phyloP scores from a whole-genome alignment of 345 rosid species.

The Anacardium occidentale region DNA sequence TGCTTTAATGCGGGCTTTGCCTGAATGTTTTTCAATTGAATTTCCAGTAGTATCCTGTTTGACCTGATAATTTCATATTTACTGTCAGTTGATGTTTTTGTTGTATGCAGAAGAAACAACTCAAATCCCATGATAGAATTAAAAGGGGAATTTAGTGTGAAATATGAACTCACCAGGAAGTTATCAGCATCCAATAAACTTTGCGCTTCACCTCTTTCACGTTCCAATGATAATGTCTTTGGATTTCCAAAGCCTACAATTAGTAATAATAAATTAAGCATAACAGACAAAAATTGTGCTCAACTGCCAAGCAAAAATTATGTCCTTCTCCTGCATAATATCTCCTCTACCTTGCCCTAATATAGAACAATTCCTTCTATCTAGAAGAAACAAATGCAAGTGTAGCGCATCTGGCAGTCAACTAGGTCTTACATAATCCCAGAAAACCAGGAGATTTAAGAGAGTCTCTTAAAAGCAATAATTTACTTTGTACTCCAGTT shows the following conservation, averaged over 20 bases:
- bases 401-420: not conserved
- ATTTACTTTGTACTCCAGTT: not conserved
- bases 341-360: not conserved
- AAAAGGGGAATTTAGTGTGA: not conserved
- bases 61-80: slow-evolving; percentile 20
- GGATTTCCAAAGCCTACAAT: slow-evolving; percentile 51
- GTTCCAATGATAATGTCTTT: slow-evolving; percentile 43
- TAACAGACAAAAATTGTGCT: not conserved
- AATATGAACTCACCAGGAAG: slow-evolving; percentile 26
- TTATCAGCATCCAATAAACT: slow-evolving; percentile 28
- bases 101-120: slow-evolving; percentile 3
- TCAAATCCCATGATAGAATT: not conserved
- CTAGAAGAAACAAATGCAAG: not conserved
- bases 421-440: not conserved
- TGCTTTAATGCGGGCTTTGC: slow-evolving; percentile 19
- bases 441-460: not conserved
- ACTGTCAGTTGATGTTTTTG: slow-evolving; percentile 4
- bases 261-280: not conserved
- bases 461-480: not conserved
- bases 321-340: not conserved
- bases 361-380: not conserved
- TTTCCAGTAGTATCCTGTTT: slow-evolving; percentile 12
- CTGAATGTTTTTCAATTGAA: slow-evolving; percentile 14
- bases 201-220: slow-evolving; percentile 28
- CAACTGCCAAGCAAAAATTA: not conserved